phyloP scores from a whole-genome alignment of 257 asterid genomes.

The Phtheirospermum japonicum region DNA sequence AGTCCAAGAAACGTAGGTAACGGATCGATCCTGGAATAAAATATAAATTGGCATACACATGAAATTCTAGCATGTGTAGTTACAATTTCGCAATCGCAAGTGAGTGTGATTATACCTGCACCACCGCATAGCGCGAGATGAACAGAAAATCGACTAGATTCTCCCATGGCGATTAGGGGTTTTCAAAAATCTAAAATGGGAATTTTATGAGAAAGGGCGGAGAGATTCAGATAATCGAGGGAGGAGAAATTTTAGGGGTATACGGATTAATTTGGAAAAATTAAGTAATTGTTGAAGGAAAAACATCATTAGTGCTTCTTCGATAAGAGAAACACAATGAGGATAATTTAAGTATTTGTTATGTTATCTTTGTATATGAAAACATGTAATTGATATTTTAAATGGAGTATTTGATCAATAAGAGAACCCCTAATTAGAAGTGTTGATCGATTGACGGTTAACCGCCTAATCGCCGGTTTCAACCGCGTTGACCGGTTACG shows the following conservation, averaged over 20 bases:
- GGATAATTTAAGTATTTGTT: too few relatives aligned
- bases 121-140: constrained; percentile 72
- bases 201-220: constrained; percentile 7
- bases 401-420: too few relatives aligned
- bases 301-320: too few relatives aligned
- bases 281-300: too few relatives aligned
- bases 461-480: too few relatives aligned
- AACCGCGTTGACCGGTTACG: too few relatives aligned
- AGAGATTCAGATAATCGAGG: constrained; percentile 31
- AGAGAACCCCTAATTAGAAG: too few relatives aligned
- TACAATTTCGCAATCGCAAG: constrained; percentile 21
- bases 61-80: constrained; percentile 17
- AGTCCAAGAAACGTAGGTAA: background rate
- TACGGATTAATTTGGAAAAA: too few relatives aligned
- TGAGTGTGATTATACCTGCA: constrained; percentile 40
- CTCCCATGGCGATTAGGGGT: constrained; percentile 63
- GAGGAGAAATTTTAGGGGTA: constrained; percentile 4
- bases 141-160: constrained; percentile 45
- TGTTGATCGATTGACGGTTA: too few relatives aligned
- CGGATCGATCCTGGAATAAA: constrained; percentile 17
- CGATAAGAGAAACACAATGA: too few relatives aligned
- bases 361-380: too few relatives aligned
- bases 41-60: background rate
- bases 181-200: constrained; percentile 24
- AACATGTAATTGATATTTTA: too few relatives aligned